Percentiles rank a stretch among this genome's conserved stretches.
These are phyloP conservation scores for Amauroascus verrucosus DNA, from an alignment of 2,329 filamentous ascomycete species.

Conservation along the genomic window DNA sequence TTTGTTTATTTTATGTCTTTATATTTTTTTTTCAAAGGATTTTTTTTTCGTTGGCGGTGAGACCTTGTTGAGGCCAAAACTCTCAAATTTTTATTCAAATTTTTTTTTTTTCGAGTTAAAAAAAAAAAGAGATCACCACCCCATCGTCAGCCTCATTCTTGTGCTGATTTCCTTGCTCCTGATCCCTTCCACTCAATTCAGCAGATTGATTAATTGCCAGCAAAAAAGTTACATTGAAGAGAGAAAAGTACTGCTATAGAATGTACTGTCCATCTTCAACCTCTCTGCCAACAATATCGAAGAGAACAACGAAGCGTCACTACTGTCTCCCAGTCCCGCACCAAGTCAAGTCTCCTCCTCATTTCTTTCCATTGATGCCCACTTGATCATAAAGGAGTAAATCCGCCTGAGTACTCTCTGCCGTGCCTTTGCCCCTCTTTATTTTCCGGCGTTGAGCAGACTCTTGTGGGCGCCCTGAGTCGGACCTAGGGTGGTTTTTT, in stretches of 20 bases:
- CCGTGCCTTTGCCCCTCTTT: background rate
- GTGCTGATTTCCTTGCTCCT: background rate
- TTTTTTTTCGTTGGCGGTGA: conserved; percentile 9
- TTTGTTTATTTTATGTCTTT: background rate
- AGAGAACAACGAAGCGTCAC: conserved; percentile 7
- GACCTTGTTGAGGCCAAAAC: background rate
- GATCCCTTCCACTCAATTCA: background rate
- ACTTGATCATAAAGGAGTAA: background rate
- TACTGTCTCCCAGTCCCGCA: background rate
- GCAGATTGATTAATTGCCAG: background rate
- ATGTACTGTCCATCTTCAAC: conserved; percentile 9
- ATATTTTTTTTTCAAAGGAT: background rate
- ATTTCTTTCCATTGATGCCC: conserved; percentile 6
- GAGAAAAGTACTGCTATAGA: background rate
- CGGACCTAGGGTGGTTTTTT: background rate
- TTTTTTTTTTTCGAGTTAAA: background rate
- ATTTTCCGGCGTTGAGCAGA: background rate
- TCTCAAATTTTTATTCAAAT: conserved; percentile 3
- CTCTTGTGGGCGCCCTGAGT: background rate
- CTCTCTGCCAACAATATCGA: conserved; percentile 7
- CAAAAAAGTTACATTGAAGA: conserved; percentile 1
- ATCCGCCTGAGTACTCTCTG: background rate
- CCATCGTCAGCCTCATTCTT: conserved; percentile 7
- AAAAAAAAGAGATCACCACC: conserved; percentile 2
- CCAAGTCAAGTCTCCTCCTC: conserved; percentile 1